Percentiles rank a stretch among this genome's conserved stretches.
These are phyloP conservation scores for Fusarium acutatum DNA, from an alignment of 2,329 filamentous ascomycete species.

Conservation along the genomic window DNA sequence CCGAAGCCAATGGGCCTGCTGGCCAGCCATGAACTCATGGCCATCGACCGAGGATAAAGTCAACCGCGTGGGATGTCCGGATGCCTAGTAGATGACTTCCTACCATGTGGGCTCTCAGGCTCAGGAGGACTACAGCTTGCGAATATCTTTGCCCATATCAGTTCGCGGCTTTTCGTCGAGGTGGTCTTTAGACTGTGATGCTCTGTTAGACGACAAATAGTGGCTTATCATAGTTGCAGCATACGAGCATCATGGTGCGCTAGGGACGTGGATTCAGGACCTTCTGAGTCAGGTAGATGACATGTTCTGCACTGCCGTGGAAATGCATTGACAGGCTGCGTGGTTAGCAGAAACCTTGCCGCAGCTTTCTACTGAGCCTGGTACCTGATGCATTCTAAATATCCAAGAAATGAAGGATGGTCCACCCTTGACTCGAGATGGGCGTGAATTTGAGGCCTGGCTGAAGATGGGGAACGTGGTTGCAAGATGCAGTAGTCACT, in stretches of 20 bases:
- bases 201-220: conserved; percentile 3
- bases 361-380: neutral
- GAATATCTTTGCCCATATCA: neutral
- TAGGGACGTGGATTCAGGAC: conserved; percentile 16
- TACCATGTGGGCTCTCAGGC: neutral
- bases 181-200: neutral
- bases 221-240: conserved; percentile 4
- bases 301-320: conserved; percentile 8
- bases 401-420: neutral
- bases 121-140: neutral
- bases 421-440: conserved; percentile 9
- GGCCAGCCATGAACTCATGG: neutral
- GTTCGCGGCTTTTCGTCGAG: neutral
- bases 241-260: conserved; percentile 9
- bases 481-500: conserved; percentile 18
- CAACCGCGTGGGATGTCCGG: neutral
- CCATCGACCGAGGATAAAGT: neutral
- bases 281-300: conserved; percentile 31
- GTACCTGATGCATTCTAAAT: conserved; percentile 8
- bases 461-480: conserved; percentile 4
- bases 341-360: neutral
- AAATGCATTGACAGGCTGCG: conserved; percentile 15
- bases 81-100: neutral
- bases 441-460: conserved; percentile 31
- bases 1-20: neutral